Base-by-base conservation (phyloP, 2,329 filamentous ascomycete genomes). In the Pseudogymnoascus verrucosus region DNA sequence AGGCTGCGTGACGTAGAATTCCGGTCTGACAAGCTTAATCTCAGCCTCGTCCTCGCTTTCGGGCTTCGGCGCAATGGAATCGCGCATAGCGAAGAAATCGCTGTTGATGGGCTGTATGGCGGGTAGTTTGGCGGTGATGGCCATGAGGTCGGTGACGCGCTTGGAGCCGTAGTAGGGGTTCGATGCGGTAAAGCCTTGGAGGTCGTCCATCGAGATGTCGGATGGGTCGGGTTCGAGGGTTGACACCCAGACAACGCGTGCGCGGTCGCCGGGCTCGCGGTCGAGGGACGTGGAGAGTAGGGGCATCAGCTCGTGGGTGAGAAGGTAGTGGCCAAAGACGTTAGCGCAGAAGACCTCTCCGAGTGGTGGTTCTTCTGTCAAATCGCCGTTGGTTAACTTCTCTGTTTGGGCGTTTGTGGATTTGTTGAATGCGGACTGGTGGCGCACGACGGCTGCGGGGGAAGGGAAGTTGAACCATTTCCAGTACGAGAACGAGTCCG, bases 321-420 rank as follows among this genome's bases (percentile, higher is more conserved):
- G 85, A 71, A 97, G 78, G 74, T 99, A 98, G 77, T 99, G 95
- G 0, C 95, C 95, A 73, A 99, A 98, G 31, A 96, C 83, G 72
- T 98, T 98, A 60, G 93, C 89, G 73, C 88, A 89, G 74, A 98
- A 99, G 16, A 96, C 86, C 68, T 91, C 82, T 2, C 91, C 93
- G 0, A 99, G 78, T 4, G 79, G 77, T 0, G 88, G 86, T 64
- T 86, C 83, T 14, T 77, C 69, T 10, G 57, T 8, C 34, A n/a
- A 5, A 26, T 61, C 34, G 10, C 39, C 59, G n/a, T 61, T 61
- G 7, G 21, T 42, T 19, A 61, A 40, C 28, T 10, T 12, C 16
- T 57, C 28, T 8, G 51, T 57, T 14, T 34, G 8, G 16, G n/a
- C 10, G 3, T 57, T 57, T n/a, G 51, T 6, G 11, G 28, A 57